Evolutionary conservation across 768 basidiomycete species (phyloP).

Genomic region (Boletus pseudopeckii): DNA sequence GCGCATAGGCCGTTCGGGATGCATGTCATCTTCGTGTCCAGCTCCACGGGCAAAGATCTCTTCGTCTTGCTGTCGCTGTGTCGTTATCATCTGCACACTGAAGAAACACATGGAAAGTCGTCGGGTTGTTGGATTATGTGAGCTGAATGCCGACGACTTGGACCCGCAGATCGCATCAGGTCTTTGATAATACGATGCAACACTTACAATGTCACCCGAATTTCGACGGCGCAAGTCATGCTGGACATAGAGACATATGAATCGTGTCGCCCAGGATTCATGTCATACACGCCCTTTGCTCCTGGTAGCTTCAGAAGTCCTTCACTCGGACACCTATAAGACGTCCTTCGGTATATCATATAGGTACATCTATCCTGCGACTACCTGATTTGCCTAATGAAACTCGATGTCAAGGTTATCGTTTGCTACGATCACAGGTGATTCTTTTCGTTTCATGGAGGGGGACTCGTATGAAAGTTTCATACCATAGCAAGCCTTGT

Average conservation of each 20-base stretch:
- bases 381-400: neutral
- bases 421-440: slow-evolving; percentile 79
- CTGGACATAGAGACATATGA: slow-evolving; percentile 53
- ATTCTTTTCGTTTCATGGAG: neutral
- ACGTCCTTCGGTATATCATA: slow-evolving; percentile 28
- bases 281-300: no score
- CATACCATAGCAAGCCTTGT: slow-evolving; percentile 19
- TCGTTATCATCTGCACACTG: no score
- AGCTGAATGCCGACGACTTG: no score
- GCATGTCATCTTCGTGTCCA: no score
- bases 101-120: no score
- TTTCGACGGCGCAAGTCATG: slow-evolving; percentile 50
- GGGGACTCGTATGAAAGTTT: neutral
- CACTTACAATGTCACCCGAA: slow-evolving; percentile 58
- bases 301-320: neutral
- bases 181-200: slow-evolving; percentile 58
- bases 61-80: no score
- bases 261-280: slow-evolving; percentile 56
- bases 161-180: slow-evolving; percentile 30
- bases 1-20: no score
- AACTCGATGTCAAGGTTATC: slow-evolving; percentile 65
- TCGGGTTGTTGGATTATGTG: no score
- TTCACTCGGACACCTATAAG: slow-evolving; percentile 10
- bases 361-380: neutral
- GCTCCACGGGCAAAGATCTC: no score